Conservation (phyloP, 805 yeast genomes). For the Lipomyces yamanashiensis region DNA sequence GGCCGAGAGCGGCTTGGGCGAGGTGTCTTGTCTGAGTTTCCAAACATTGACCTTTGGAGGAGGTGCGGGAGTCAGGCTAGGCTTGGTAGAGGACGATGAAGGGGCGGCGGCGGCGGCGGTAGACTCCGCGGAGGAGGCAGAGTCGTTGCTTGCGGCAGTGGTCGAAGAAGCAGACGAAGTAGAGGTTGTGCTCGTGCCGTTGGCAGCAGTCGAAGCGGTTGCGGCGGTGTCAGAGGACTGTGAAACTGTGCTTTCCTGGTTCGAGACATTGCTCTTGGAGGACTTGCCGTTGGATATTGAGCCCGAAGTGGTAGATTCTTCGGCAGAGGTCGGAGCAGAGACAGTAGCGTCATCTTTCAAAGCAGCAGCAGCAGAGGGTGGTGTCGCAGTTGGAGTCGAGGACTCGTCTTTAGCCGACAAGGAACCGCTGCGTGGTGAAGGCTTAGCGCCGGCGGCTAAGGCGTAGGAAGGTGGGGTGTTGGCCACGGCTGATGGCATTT, state of each 20-base stretch:
- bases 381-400: not conserved
- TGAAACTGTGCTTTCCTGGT: conserved; percentile 13
- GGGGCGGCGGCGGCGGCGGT: conserved; percentile 34
- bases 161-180: conserved; percentile 24
- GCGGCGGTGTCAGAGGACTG: conserved; percentile 38
- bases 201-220: conserved; percentile 4
- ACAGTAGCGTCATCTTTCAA: not conserved
- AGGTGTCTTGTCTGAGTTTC: conserved; percentile 47
- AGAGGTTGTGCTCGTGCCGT: conserved; percentile 9
- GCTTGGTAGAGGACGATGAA: conserved; percentile 22
- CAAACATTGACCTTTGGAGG: conserved; percentile 67
- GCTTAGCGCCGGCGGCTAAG: conserved; percentile 38
- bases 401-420: conserved; percentile 30
- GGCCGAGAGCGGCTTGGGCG: conserved; percentile 4
- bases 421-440: conserved; percentile 38
- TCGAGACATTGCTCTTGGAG: not conserved
- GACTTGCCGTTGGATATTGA: conserved; percentile 12
- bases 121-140: conserved; percentile 27
- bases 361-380: conserved; percentile 1
- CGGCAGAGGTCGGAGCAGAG: conserved; percentile 6
- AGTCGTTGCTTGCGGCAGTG: conserved; percentile 14
- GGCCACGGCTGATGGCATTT: conserved; percentile 29
- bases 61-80: conserved; percentile 64
- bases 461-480: conserved; percentile 34
- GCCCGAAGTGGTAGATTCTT: not conserved